Base-by-base conservation (phyloP, 2,329 filamentous ascomycete species). In the Exophiala lecanii-corni region DNA sequence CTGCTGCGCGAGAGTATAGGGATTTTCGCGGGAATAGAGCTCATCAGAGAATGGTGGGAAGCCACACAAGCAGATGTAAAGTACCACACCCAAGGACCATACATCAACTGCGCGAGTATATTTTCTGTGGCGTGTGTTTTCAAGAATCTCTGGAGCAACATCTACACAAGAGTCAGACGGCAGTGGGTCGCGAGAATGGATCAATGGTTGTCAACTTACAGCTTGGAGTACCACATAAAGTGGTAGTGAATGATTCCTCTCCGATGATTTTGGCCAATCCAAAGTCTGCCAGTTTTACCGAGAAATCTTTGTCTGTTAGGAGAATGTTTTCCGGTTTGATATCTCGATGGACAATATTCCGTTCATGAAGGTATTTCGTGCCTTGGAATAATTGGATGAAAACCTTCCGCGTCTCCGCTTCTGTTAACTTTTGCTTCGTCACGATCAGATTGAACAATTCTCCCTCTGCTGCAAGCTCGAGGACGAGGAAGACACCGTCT, bases 261-360 rank as follows among this genome's bases (percentile, higher is more conserved):
- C 94, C 94, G 54, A 98, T 95, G 54, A 98, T 97, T 68, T 98
- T 98, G 31, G 92, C 91, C 26, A 98, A 75, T 34, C 92, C 92
- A 65, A 98, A 98, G 65, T 98, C 92, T 15, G 89, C 92, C 49
- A 98, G 70, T 67, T 98, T 98, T 51, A 95, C 83, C 46, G 82
- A 82, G 19, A 96, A 69, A 23, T 92, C 76, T 58, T 87, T 88
- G 65, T 96, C 88, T 4, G 84, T 81, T 25, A 98, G 71, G 6
- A 98, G 70, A 23, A 98, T 97, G 58, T 97, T 97, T 62, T 97
- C 91, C 0, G 89, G 91, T 65, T 96, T 97, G 67, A 98, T 96
- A 57, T 98, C 92, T 45, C 92, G 84, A 63, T 98, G 92, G 4
- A 97, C 89, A 62, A 98, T 94, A 57, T 92, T 94, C 50, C 92